A percentile compares a stretch with the other conserved stretches of the same genome.
These are phyloP conservation scores for Chlorella sp. DNA, from an alignment of 139 green algal genomes.

Conservation along the genomic window DNA sequence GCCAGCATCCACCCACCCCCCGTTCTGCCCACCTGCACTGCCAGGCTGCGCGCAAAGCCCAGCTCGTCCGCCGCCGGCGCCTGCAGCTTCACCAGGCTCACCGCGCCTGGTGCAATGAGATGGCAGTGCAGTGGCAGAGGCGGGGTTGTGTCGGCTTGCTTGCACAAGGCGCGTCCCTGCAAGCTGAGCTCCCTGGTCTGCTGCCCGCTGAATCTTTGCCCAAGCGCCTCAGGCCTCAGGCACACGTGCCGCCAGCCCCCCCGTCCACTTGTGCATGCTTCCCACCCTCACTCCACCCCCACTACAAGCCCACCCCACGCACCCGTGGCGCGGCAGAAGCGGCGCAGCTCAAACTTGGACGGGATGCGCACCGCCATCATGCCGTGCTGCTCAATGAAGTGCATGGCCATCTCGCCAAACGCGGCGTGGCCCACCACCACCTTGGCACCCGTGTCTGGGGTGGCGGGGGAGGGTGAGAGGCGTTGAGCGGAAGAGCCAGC, in stretches of 20 bases:
- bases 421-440: slow-evolving; percentile 84
- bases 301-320: not conserved
- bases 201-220: too few species aligned
- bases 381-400: slow-evolving; percentile 96
- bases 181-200: too few species aligned
- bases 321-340: slow-evolving; percentile 93
- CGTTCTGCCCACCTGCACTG: slow-evolving; percentile 5
- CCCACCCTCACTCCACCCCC: not conserved
- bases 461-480: not conserved
- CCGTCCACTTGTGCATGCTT: too few species aligned
- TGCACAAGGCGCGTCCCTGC: too few species aligned
- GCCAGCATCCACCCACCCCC: too few species aligned
- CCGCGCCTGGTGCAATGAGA: too few species aligned
- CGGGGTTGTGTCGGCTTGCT: too few species aligned
- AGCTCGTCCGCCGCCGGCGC: slow-evolving; percentile 77
- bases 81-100: slow-evolving; percentile 70
- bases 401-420: slow-evolving; percentile 97
- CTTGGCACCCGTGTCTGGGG: slow-evolving; percentile 44
- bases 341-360: slow-evolving; percentile 98
- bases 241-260: too few species aligned
- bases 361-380: slow-evolving; percentile 85
- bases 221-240: too few species aligned
- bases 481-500: not conserved
- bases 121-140: too few species aligned
- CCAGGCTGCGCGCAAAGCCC: slow-evolving; percentile 75